Evolutionary conservation across 768 basidiomycete species (phyloP), one percentile per base, ranked within the genome.

Genomic region (Melanogaster broomeanus): DNA sequence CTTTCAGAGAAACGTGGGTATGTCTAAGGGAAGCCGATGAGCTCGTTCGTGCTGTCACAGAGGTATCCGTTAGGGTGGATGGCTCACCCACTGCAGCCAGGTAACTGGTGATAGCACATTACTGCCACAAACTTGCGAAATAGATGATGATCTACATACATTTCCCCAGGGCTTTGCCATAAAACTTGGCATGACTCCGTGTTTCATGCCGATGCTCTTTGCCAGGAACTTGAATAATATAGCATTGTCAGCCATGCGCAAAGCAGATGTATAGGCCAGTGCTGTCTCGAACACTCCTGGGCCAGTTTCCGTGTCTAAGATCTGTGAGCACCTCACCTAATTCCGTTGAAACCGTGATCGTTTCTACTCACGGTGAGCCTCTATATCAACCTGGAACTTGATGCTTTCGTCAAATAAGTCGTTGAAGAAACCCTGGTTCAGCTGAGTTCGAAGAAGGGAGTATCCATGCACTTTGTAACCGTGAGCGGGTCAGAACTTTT

Each of bases 141-240:
- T 48, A 6, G 27, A 6, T 34, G 25, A 21, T 3, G 42, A 50
- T 8, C 30, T 12, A 74, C 87, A 64, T 63, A 94, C 93, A 62
- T 92, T 85, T 28, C 85, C 87, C 90, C 92, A 97, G 22, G 95
- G 95, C 62, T 98, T 98, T 0, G 95, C 94, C 96, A 98, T 98
- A 72, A 99, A 99, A 53, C 92, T 96, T 2, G 97, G 96, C 34
- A 93, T 81, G 49, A 99, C 77, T 9, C 88, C 90, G 57, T 89
- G 78, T 65, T 87, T 83, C 80, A 97, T 90, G 0, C 96, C 96
- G 2, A 96, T 72, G 52, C 92, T 92, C 77, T 98, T 98, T 3
- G 92, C 90, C 13, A 90, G 69, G 58, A 87, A 90, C 68, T 99
- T 99, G 82, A 92, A 99, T 42, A 99, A 73, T 46, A 87, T 80